A percentile compares a stretch with the other conserved stretches of the same genome.
Evolutionary conservation across 441 rosid species (phyloP).

Genomic region (Populus hybrid): DNA sequence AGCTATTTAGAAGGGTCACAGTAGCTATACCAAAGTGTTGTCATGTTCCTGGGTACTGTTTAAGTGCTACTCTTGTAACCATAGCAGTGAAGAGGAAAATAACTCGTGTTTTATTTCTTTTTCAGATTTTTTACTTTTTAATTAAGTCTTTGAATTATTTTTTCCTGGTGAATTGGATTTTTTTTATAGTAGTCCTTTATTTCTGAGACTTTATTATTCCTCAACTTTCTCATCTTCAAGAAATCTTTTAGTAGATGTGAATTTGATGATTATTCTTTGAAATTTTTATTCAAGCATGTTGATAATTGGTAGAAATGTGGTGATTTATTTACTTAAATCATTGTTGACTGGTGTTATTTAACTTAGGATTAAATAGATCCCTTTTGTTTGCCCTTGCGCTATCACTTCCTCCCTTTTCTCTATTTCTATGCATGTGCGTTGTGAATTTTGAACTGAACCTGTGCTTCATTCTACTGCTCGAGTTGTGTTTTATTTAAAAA

Average conservation of each 20-base stretch:
- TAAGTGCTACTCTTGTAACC: not conserved
- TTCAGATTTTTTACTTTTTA: not conserved
- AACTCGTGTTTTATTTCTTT: too few species aligned
- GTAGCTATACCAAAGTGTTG: not conserved
- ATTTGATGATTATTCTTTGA: too few species aligned
- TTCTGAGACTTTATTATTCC: not conserved
- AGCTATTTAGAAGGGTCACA: not conserved
- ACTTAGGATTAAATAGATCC: not conserved
- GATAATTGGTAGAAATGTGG: too few species aligned
- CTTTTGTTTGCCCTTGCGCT: not conserved
- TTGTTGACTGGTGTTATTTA: not conserved
- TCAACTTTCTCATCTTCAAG: not conserved
- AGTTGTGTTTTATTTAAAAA: not conserved
- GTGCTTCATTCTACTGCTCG: not conserved
- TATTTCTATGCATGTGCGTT: not conserved
- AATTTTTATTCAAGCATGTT: too few species aligned
- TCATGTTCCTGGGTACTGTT: not conserved
- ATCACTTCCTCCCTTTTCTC: not conserved
- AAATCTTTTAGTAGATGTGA: too few species aligned
- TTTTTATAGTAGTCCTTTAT: not conserved
- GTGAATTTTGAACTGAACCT: not conserved
- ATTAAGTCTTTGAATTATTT: not conserved
- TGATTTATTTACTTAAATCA: too few species aligned
- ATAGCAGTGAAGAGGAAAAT: not conserved
- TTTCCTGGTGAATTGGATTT: too few species aligned